Conservation (phyloP, 225 moss, liverwort and hornwort genomes). For the Climacium dendroides region DNA sequence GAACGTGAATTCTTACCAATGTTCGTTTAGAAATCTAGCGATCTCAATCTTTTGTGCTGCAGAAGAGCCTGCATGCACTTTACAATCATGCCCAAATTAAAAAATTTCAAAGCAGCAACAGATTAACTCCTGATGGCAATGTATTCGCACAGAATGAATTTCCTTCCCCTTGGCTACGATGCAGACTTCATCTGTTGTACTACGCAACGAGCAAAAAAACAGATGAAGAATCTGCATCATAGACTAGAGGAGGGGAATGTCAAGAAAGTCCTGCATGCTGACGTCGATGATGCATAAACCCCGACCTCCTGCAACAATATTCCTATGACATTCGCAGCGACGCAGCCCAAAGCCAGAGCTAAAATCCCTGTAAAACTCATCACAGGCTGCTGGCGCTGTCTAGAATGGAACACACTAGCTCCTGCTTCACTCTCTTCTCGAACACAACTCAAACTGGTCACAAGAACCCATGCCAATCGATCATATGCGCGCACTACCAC, state of each 20-base stretch:
- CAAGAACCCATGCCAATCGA: neutral
- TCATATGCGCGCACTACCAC: neutral
- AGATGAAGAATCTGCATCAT: constrained; percentile 47
- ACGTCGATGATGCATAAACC: neutral
- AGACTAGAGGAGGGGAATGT: constrained; percentile 2
- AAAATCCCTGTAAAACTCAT: neutral
- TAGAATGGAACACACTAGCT: too few species aligned
- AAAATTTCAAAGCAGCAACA: neutral
- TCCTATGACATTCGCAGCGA: neutral
- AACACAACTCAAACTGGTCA: neutral
- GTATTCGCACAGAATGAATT: neutral
- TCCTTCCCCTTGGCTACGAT: constrained; percentile 21
- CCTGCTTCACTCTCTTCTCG: neutral
- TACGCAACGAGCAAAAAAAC: neutral
- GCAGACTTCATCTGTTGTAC: constrained; percentile 29
- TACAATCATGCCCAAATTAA: neutral
- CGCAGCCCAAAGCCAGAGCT: neutral
- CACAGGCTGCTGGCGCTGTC: neutral
- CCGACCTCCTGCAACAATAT: neutral
- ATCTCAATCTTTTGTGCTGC: neutral
- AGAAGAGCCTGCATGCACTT: neutral
- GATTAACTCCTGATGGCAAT: neutral
- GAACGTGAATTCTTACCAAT: neutral
- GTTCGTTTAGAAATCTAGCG: neutral
- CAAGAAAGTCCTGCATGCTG: neutral